A percentile compares a stretch with the other conserved stretches of the same genome.
phyloP scores from a whole-genome alignment of 2,329 filamentous ascomycete genomes.

The Cadophora luteo-olivacea region DNA sequence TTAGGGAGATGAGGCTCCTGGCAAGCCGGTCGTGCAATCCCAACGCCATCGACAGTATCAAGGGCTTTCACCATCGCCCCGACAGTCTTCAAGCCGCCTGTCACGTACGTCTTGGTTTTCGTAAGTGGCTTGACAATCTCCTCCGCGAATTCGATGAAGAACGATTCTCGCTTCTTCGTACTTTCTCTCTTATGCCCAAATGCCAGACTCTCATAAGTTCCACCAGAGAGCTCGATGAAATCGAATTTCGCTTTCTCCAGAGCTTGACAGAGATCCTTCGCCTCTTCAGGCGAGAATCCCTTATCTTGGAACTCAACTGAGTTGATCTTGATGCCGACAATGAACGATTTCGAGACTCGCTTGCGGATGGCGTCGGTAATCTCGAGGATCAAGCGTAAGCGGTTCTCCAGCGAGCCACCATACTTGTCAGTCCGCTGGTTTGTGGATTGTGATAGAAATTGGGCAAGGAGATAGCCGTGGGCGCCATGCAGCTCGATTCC shows the following conservation, averaged over 20 bases:
- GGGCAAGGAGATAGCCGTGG: conserved; percentile 44
- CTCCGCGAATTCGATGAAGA: conserved; percentile 71
- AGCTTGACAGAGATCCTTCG: conserved; percentile 57
- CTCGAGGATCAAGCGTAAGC: conserved; percentile 56
- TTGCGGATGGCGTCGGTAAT: conserved; percentile 66
- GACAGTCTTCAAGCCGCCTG: conserved; percentile 66
- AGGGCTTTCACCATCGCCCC: conserved; percentile 58
- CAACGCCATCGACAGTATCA: conserved; percentile 54
- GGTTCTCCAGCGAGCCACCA: conserved; percentile 42
- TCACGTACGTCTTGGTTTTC: conserved; percentile 58
- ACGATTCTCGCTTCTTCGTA: conserved; percentile 62
- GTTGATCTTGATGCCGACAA: conserved; percentile 62
- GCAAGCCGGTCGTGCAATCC: conserved; percentile 54
- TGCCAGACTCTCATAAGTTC: conserved; percentile 61
- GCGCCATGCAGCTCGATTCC: conserved; percentile 49
- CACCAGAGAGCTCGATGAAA: conserved; percentile 73
- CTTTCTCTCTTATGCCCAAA: conserved; percentile 47
- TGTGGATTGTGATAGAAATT: conserved; percentile 42
- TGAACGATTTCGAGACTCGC: conserved; percentile 47
- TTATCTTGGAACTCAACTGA: conserved; percentile 64
- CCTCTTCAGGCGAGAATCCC: conserved; percentile 63
- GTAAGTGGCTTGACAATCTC: conserved; percentile 55
- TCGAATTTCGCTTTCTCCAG: conserved; percentile 62
- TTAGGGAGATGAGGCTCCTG: conserved; percentile 51
- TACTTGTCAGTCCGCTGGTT: conserved; percentile 44